Evolutionary conservation across 2,329 filamentous ascomycete species (phyloP), one percentile per base, ranked within the genome.

Genomic region (Falciphora oryzae): DNA sequence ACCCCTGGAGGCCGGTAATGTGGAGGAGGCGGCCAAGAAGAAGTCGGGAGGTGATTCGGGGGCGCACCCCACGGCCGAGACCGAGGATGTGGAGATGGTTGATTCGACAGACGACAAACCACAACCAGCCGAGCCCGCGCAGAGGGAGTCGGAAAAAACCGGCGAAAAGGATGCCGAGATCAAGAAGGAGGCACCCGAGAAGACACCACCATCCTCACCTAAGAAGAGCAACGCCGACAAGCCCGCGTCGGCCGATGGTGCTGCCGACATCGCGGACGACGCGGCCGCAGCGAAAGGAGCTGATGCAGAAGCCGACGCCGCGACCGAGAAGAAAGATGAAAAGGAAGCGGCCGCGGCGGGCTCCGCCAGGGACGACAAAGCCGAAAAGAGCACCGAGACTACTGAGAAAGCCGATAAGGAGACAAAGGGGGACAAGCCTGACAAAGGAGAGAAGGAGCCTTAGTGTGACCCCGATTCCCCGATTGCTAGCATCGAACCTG

Each of bases 111-210:
- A 59, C 6, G 62, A 63, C 31, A 59, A 63, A 32, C n/a, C 53
- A 4, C 53, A 25, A 4, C 56, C 57, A 8, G 13, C 11, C 10
- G 62, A 63, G 57, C 27, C 50, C n/a, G 2, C 28, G 2, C n/a
- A 29, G 27, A 27, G 28, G 13, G 44, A 44, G 28, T 14, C 44
- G 14, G 44, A 62, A n/a, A n/a, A 31, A 7, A 22, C 44, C 27
- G 25, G 44, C 28, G 60, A 62, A 4, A 59, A 63, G 32, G 62
- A 63, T 11, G 35, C 62, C 53, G 62, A 59, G 29, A 63, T 63
- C 31, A 63, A 63, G 28, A 59, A 63, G 62, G 62, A 63, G 62
- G 62, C 35, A n/a, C 35, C 62, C 18, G 62, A 63, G 50, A 59
- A 28, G 16, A 59, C 62, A 4, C 35, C 56, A 59, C 56, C 62